phyloP scores from a whole-genome alignment of 306 rosid genomes.

The Trifolium fragiferum region DNA sequence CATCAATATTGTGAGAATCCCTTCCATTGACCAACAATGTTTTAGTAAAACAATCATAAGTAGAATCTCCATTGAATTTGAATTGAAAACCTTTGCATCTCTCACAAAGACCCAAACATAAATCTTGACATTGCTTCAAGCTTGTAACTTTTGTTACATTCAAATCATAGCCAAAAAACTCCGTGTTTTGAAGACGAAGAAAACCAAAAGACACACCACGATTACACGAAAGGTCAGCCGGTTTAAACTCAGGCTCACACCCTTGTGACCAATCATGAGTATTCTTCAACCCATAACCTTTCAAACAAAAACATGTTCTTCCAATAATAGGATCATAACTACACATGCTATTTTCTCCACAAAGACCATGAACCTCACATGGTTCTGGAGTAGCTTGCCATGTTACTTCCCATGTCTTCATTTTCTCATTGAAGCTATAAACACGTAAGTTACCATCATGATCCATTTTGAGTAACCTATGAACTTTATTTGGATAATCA shows the following conservation, averaged over 20 bases:
- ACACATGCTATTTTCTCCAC: constrained; percentile 63
- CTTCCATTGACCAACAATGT: constrained; percentile 51
- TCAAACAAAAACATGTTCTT: constrained; percentile 58
- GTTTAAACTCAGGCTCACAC: constrained; percentile 50
- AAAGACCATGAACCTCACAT: constrained; percentile 60
- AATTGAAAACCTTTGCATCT: constrained; percentile 58
- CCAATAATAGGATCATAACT: constrained; percentile 43
- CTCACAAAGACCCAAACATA: constrained; percentile 50
- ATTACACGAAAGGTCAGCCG: constrained; percentile 36
- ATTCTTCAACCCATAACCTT: constrained; percentile 49
- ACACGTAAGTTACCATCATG: constrained; percentile 49
- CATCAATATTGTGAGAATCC: constrained; percentile 42
- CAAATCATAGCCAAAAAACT: constrained; percentile 58
- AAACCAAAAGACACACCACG: constrained; percentile 28
- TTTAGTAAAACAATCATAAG: constrained; percentile 54
- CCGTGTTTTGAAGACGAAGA: constrained; percentile 44
- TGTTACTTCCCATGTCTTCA: constrained; percentile 47
- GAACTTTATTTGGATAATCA: background rate
- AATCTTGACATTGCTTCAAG: constrained; percentile 44
- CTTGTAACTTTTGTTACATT: constrained; percentile 29
- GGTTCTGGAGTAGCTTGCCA: constrained; percentile 53
- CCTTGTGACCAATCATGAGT: constrained; percentile 56
- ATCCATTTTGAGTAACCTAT: constrained; percentile 40
- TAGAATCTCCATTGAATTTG: background rate
- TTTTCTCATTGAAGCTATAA: constrained; percentile 46